phyloP scores from a whole-genome alignment of 106 monocot species.

The Phalaenopsis aphrodite region DNA sequence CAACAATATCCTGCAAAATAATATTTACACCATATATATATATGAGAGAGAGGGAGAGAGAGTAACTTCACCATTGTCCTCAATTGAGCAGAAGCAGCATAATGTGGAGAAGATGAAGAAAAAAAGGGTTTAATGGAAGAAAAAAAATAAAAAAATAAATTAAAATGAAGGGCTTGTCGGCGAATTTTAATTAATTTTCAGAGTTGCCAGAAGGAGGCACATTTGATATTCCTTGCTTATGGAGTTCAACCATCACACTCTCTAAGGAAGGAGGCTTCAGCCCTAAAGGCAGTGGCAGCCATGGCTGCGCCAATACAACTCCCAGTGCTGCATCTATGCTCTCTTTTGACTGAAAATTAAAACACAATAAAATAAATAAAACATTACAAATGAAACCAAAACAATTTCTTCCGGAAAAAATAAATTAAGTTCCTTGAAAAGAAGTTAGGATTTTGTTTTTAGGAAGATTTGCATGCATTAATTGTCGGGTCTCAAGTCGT shows the following conservation, averaged over 20 bases:
- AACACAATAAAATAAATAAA: too few relatives aligned
- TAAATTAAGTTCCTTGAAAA: too few relatives aligned
- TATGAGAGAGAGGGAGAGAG: slow-evolving; percentile 9
- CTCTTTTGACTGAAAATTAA: slow-evolving; percentile 56
- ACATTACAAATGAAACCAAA: too few relatives aligned
- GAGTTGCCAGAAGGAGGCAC: slow-evolving; percentile 49
- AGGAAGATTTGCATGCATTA: too few relatives aligned
- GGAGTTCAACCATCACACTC: slow-evolving; percentile 69
- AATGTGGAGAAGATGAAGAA: neutral
- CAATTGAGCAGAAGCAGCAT: too few relatives aligned
- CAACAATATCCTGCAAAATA: too few relatives aligned
- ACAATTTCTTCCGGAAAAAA: too few relatives aligned
- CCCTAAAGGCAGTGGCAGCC: slow-evolving; percentile 77
- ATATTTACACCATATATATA: too few relatives aligned
- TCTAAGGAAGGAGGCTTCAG: slow-evolving; percentile 82
- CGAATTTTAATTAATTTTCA: slow-evolving; percentile 15
- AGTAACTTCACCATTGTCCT: neutral
- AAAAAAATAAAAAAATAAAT: too few relatives aligned
- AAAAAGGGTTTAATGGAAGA: neutral
- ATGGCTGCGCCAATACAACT: slow-evolving; percentile 81
- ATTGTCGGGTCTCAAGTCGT: too few relatives aligned
- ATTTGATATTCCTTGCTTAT: slow-evolving; percentile 64
- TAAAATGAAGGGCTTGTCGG: neutral
- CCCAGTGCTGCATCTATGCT: slow-evolving; percentile 78
- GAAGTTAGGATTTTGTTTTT: too few relatives aligned